phyloP scores from a whole-genome alignment of 2,329 filamentous ascomycete species.

The Cladophialophora psammophila region DNA sequence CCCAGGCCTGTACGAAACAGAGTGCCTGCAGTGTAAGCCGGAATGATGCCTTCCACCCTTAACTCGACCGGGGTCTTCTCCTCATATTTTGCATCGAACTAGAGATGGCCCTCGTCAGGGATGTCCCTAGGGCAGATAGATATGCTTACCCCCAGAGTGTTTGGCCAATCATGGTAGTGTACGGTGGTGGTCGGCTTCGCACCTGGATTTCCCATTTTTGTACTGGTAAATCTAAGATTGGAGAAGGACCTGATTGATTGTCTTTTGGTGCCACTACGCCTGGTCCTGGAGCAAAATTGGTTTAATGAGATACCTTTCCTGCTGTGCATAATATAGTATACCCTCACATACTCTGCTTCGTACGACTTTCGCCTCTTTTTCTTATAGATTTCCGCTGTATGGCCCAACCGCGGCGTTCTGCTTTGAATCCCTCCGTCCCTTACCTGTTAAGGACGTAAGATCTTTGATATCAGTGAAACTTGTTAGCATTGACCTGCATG shows the following conservation, averaged over 20 bases:
- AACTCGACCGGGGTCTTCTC: constrained; percentile 71
- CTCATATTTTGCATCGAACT: constrained; percentile 75
- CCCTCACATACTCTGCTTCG: neutral
- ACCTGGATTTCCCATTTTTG: constrained; percentile 10
- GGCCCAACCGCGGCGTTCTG: neutral
- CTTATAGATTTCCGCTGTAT: constrained; percentile 4
- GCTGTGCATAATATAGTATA: constrained; percentile 4
- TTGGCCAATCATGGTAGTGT: constrained; percentile 59
- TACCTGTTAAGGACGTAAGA: constrained; percentile 28
- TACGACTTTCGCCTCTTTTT: neutral
- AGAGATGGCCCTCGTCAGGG: constrained; percentile 13
- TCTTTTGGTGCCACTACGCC: neutral
- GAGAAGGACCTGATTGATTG: neutral
- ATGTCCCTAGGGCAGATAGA: constrained; percentile 20
- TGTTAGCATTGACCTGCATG: neutral
- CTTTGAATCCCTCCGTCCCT: constrained; percentile 24
- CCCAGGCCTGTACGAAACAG: constrained; percentile 80
- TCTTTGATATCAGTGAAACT: too few species aligned
- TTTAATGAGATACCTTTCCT: neutral
- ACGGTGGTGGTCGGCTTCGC: neutral
- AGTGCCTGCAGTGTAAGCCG: constrained; percentile 72
- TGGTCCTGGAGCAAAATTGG: neutral
- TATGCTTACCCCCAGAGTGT: constrained; percentile 57
- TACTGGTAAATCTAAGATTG: neutral
- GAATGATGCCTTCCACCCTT: constrained; percentile 70